These are phyloP conservation scores for Fusarium brevicatenulatum DNA, from an alignment of 2,329 filamentous ascomycete genomes.

Conservation along the genomic window DNA sequence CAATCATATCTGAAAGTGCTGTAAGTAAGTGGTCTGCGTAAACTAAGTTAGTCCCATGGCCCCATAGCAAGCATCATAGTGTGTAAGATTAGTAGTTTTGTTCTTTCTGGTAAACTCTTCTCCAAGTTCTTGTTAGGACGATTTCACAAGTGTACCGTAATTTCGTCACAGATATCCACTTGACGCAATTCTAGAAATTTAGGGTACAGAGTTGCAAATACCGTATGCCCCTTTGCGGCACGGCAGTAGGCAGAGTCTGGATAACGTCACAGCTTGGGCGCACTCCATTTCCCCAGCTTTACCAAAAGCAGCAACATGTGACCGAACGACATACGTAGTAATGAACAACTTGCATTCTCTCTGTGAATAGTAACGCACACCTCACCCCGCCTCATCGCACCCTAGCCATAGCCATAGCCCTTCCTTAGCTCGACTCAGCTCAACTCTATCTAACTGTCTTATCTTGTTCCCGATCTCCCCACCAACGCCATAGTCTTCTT, in stretches of 20 bases:
- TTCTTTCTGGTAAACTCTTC: background rate
- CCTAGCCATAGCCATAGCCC: background rate
- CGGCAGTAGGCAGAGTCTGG: slow-evolving; percentile 3
- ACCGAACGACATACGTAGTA: background rate
- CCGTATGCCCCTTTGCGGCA: slow-evolving; percentile 11
- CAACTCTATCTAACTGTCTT: slow-evolving; percentile 1
- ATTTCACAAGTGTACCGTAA: background rate
- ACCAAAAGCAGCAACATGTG: slow-evolving; percentile 11
- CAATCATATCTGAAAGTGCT: background rate
- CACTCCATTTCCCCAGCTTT: slow-evolving; percentile 10
- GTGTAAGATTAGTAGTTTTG: background rate
- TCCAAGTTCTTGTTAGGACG: background rate
- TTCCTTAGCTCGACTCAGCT: background rate
- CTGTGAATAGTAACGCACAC: background rate
- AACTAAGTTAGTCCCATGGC: background rate
- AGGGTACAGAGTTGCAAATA: background rate
- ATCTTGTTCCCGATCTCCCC: slow-evolving; percentile 2
- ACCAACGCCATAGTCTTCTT: slow-evolving; percentile 20
- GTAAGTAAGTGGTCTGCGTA: background rate
- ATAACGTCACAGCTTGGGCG: slow-evolving; percentile 25
- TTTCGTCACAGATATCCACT: slow-evolving; percentile 10
- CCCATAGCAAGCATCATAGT: background rate
- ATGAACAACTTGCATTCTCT: background rate
- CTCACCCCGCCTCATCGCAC: background rate
- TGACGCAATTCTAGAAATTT: slow-evolving; percentile 24